Evolutionary conservation across 345 rosid genomes (phyloP).

Genomic region (Geranium rotundifolium): DNA sequence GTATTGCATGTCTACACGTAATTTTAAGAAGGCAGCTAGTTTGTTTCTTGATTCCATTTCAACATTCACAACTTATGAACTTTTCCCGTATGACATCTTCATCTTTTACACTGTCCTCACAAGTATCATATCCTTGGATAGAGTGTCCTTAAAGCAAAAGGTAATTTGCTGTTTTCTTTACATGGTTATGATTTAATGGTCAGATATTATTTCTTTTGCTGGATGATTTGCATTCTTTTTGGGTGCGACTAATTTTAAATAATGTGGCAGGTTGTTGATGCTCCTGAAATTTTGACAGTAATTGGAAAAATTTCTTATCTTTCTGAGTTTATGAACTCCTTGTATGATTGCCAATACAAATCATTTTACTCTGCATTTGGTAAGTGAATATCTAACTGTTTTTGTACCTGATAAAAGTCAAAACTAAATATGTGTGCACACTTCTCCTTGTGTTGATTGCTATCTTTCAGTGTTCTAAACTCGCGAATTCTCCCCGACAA

Average conservation of each 20-base stretch:
- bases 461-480: too few species aligned
- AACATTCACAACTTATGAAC: constrained; percentile 94
- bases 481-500: too few species aligned
- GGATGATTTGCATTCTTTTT: neutral
- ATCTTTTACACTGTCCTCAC: constrained; percentile 93
- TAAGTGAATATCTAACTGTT: constrained; percentile 19
- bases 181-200: too few species aligned
- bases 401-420: neutral
- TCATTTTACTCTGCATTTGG: constrained; percentile 91
- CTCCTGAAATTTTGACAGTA: constrained; percentile 97
- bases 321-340: constrained; percentile 76
- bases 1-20: constrained; percentile 80
- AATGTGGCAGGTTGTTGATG: constrained; percentile 77
- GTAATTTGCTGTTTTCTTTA: constrained; percentile 19
- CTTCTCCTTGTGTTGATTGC: too few species aligned
- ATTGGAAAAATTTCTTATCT: constrained; percentile 83
- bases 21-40: constrained; percentile 81
- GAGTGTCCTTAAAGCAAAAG: constrained; percentile 97
- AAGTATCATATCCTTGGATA: constrained; percentile 84
- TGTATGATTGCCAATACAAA: constrained; percentile 88
- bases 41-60: constrained; percentile 94
- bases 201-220: neutral
- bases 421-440: neutral
- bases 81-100: constrained; percentile 90
- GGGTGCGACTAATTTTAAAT: neutral